These are phyloP conservation scores for Xylaria curta DNA, from an alignment of 495 filamentous ascomycete species.

Conservation along the genomic window DNA sequence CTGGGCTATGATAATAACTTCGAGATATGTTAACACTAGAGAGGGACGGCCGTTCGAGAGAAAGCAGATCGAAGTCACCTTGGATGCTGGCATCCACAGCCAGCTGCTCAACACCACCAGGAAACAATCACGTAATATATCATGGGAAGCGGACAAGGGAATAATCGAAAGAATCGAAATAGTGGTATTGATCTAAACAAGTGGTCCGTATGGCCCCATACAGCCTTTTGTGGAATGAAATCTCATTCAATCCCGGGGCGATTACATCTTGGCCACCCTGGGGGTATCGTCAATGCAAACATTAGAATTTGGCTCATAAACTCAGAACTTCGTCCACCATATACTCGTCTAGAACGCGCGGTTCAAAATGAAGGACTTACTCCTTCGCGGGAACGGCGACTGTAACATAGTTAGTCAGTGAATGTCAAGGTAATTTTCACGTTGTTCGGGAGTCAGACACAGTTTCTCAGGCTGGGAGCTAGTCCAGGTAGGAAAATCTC, in stretches of 20 bases:
- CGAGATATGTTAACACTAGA: background rate
- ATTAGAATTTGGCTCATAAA: constrained; percentile 25
- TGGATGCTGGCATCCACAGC: background rate
- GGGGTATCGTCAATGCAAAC: constrained; percentile 37
- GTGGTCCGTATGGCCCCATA: constrained; percentile 24
- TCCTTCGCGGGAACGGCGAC: constrained; percentile 36
- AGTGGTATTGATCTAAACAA: constrained; percentile 31
- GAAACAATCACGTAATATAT: background rate
- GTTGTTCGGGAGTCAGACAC: background rate
- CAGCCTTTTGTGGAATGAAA: constrained; percentile 15
- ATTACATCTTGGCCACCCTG: constrained; percentile 39
- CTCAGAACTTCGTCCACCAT: constrained; percentile 14
- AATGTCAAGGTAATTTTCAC: background rate
- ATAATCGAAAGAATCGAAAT: constrained; percentile 16
- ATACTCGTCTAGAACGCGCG: constrained; percentile 11
- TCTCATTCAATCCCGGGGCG: constrained; percentile 19
- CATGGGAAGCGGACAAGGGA: background rate
- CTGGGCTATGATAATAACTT: background rate
- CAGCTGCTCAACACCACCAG: background rate
- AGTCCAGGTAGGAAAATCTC: background rate
- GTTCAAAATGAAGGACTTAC: constrained; percentile 33
- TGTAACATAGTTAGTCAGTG: background rate
- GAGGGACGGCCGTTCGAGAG: background rate
- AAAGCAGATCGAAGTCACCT: background rate
- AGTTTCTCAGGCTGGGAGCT: background rate